These are phyloP conservation scores for Globisporangium barbulae DNA, from an alignment of 352 stramenopile species.

Conservation along the genomic window DNA sequence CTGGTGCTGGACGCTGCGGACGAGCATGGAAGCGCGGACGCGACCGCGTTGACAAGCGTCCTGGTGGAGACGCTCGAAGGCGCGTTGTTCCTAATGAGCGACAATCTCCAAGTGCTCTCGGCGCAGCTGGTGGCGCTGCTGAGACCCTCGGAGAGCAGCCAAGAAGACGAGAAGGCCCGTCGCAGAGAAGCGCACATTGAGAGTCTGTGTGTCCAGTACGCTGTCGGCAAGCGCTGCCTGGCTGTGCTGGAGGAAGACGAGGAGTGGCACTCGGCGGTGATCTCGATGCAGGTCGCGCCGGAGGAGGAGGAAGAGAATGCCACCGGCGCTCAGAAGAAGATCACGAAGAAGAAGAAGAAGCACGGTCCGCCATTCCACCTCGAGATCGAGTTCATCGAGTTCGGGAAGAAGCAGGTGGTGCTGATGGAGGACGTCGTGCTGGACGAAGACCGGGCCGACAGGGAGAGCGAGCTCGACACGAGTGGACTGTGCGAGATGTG, in stretches of 20 bases:
- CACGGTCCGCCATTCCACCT: slow-evolving; percentile 17
- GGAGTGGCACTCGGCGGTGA: slow-evolving; percentile 67
- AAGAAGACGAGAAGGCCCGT: slow-evolving; percentile 22
- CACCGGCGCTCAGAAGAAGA: neutral
- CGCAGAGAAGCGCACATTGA: slow-evolving; percentile 15
- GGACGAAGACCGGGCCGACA: slow-evolving; percentile 68
- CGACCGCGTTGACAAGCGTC: slow-evolving; percentile 18
- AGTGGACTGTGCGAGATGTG: slow-evolving; percentile 85
- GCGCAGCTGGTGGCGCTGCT: slow-evolving; percentile 24
- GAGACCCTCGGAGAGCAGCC: slow-evolving; percentile 13
- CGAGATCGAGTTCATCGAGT: slow-evolving; percentile 78
- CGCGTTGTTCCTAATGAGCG: slow-evolving; percentile 34
- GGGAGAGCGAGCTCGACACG: slow-evolving; percentile 38
- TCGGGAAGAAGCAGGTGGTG: slow-evolving; percentile 65
- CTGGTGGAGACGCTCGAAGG: slow-evolving; percentile 46
- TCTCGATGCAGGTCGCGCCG: slow-evolving; percentile 35
- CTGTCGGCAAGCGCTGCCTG: slow-evolving; percentile 55
- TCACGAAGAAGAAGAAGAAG: slow-evolving; percentile 21
- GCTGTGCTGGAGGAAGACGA: slow-evolving; percentile 67
- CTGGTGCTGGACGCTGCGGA: slow-evolving; percentile 48
- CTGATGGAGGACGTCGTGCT: slow-evolving; percentile 59
- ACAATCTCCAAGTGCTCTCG: slow-evolving; percentile 17
- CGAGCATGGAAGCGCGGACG: slow-evolving; percentile 25
- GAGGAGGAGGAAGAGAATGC: slow-evolving; percentile 11
- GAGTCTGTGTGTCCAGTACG: slow-evolving; percentile 43